Evolutionary conservation across 495 filamentous ascomycete genomes (phyloP).

Genomic region (Penicillium taxi): DNA sequence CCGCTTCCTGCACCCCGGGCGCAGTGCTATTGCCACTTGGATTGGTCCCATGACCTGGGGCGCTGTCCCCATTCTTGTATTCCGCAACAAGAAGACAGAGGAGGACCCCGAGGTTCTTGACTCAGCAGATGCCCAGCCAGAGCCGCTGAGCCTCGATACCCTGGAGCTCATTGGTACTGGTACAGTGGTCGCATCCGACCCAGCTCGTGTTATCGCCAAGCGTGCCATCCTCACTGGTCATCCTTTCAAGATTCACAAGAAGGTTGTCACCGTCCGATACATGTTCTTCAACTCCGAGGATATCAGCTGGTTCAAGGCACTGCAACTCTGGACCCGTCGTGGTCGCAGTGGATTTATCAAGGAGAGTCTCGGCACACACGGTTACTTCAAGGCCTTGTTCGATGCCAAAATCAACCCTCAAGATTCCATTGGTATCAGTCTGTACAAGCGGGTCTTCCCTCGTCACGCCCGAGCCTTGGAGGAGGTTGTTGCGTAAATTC

Average conservation of each 20-base stretch:
- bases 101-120: slow-evolving; percentile 36
- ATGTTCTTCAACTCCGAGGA: slow-evolving; percentile 99
- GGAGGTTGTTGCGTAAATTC: slow-evolving; percentile 20
- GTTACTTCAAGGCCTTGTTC: slow-evolving; percentile 98
- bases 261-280: slow-evolving; percentile 90
- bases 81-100: slow-evolving; percentile 47
- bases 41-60: slow-evolving; percentile 91
- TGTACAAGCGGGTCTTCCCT: slow-evolving; percentile 93
- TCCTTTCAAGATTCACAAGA: slow-evolving; percentile 97
- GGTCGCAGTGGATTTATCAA: slow-evolving; percentile 85
- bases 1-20: slow-evolving; percentile 83
- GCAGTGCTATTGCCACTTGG: slow-evolving; percentile 84
- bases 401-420: slow-evolving; percentile 91
- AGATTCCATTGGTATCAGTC: slow-evolving; percentile 82
- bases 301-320: slow-evolving; percentile 90
- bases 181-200: slow-evolving; percentile 72
- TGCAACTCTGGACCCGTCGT: slow-evolving; percentile 88
- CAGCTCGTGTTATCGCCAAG: slow-evolving; percentile 79
- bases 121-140: slow-evolving; percentile 22
- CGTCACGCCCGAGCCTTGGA: slow-evolving; percentile 53
- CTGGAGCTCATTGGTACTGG: slow-evolving; percentile 75
- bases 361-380: slow-evolving; percentile 90
- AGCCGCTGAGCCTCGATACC: slow-evolving; percentile 25
- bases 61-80: slow-evolving; percentile 78
- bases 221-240: slow-evolving; percentile 91